Percentiles rank a stretch among this genome's conserved stretches.
Evolutionary conservation across 768 basidiomycete genomes (phyloP).

Genomic region (Pulveroboletus sp.): DNA sequence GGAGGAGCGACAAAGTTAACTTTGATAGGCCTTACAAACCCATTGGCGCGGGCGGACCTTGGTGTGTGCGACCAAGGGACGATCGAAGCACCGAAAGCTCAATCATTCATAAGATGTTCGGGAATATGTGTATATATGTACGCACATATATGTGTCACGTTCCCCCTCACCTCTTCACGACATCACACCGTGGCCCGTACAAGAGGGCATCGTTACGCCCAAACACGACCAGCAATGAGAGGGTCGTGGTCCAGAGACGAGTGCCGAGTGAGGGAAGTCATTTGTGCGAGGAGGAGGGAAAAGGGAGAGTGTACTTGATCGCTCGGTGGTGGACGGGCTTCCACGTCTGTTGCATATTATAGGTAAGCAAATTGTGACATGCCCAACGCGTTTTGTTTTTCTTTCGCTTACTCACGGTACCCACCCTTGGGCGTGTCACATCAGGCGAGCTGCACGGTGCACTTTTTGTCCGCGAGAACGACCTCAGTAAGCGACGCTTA

Average conservation of each 20-base stretch:
- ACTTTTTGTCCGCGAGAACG: not conserved
- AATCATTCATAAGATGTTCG: not conserved
- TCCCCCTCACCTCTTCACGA: not conserved
- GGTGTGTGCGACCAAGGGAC: not conserved
- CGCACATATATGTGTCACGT: not conserved
- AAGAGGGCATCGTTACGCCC: not conserved
- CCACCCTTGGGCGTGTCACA: not conserved
- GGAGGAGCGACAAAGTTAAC: slow-evolving; percentile 7
- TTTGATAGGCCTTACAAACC: not conserved
- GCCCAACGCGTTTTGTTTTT: not conserved
- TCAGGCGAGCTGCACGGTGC: not conserved
- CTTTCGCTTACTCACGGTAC: not conserved
- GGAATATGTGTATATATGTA: not conserved
- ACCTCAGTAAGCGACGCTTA: not conserved
- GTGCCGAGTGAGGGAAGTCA: not conserved
- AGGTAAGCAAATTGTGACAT: too few species aligned
- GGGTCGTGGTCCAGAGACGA: not conserved
- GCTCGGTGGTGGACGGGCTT: not conserved
- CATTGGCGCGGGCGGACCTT: slow-evolving; percentile 13
- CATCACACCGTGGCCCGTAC: not conserved
- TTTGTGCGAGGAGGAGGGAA: too few species aligned
- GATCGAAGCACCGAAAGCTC: not conserved
- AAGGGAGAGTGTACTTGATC: too few species aligned
- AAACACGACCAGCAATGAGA: not conserved
- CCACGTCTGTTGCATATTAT: not conserved